A percentile compares a stretch with the other conserved stretches of the same genome.
These are phyloP conservation scores for Trametes polyzona DNA, from an alignment of 1,284 basidiomycete genomes.

Conservation along the genomic window DNA sequence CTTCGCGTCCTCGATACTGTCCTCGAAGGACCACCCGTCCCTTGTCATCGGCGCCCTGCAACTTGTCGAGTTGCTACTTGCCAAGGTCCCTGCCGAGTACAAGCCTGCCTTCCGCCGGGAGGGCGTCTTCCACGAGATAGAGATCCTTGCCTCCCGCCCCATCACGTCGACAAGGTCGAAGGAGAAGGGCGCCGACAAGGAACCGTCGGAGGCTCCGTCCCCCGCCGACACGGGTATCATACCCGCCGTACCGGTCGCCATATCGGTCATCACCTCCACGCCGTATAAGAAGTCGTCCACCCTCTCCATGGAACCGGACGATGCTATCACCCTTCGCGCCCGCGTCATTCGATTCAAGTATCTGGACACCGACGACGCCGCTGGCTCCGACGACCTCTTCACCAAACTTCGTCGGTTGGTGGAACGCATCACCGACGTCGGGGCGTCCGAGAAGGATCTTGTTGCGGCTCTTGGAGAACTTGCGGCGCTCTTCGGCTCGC, in stretches of 20 bases:
- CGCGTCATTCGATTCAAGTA: slow-evolving; percentile 85
- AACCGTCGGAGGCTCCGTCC: slow-evolving; percentile 42
- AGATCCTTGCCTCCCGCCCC: slow-evolving; percentile 66
- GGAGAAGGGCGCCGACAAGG: slow-evolving; percentile 50
- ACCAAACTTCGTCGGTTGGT: slow-evolving; percentile 69
- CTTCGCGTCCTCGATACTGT: slow-evolving; percentile 91
- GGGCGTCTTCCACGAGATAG: slow-evolving; percentile 93
- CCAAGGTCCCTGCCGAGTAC: slow-evolving; percentile 83
- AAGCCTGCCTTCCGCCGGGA: slow-evolving; percentile 88
- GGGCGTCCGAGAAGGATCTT: slow-evolving; percentile 69
- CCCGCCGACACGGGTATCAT: slow-evolving; percentile 38
- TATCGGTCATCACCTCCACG: slow-evolving; percentile 47
- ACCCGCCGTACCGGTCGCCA: slow-evolving; percentile 35
- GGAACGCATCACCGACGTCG: slow-evolving; percentile 55
- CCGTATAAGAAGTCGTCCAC: slow-evolving; percentile 70
- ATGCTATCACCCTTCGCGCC: slow-evolving; percentile 88
- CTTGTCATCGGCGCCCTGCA: slow-evolving; percentile 88
- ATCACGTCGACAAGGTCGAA: slow-evolving; percentile 62
- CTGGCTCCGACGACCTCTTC: slow-evolving; percentile 67
- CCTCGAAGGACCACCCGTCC: slow-evolving; percentile 85
- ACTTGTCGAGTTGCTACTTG: slow-evolving; percentile 86
- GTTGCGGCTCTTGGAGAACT: slow-evolving; percentile 70
- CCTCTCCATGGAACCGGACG: slow-evolving; percentile 77
- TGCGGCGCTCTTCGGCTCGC: slow-evolving; percentile 80
- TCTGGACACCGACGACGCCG: slow-evolving; percentile 56